Evolutionary conservation across 352 stramenopile genomes (phyloP), one percentile per base, ranked within the genome.

Genomic region (Pythium myriotylum): DNA sequence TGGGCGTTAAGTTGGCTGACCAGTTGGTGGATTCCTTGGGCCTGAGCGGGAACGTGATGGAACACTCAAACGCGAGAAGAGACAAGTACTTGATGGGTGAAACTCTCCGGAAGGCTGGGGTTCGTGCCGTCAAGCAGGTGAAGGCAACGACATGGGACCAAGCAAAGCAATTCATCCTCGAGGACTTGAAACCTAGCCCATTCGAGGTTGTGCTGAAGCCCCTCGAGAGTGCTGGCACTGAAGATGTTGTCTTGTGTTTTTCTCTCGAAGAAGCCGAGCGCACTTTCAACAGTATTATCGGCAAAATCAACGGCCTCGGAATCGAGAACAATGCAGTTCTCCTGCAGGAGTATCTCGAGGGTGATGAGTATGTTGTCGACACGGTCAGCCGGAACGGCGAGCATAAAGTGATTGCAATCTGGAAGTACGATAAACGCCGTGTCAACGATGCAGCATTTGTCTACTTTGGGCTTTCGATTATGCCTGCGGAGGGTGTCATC

Each of bases 361-460:
- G 96, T 12, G 84, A 90, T 55, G 97, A 99, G 72, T 99, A 98
- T 76, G 96, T 98, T 5, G 82, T 99, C 14, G 96, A 99, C 77
- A 96, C 94, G 8, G 95, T 98, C 13, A 97, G 82, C 55, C 87
- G 86, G 48, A 76, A 97, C 64, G 96, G 96, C 6, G 67, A 94
- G 52, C 90, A 98, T 75, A 99, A 99, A 65, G 87, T 98, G 43
- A 90, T 91, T 33, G 96, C 95, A 19, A 85, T 99, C 13, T 99
- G 96, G 97, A 96, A 97, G 70, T 99, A 99, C 70, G 96, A 99
- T 74, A 99, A 99, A 80, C 82, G 96, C 41, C 80, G 86, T 9
- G 88, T 97, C 37, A 98, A 99, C 68, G 72, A 93, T 50, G 92
- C 92, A 6, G 89, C 92, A 16, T 99, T 98, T 70, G 96, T 99